A percentile compares a stretch with the other conserved stretches of the same genome.
phyloP scores from a whole-genome alignment of 495 filamentous ascomycete species.

The Friedmanniomyces simplex region DNA sequence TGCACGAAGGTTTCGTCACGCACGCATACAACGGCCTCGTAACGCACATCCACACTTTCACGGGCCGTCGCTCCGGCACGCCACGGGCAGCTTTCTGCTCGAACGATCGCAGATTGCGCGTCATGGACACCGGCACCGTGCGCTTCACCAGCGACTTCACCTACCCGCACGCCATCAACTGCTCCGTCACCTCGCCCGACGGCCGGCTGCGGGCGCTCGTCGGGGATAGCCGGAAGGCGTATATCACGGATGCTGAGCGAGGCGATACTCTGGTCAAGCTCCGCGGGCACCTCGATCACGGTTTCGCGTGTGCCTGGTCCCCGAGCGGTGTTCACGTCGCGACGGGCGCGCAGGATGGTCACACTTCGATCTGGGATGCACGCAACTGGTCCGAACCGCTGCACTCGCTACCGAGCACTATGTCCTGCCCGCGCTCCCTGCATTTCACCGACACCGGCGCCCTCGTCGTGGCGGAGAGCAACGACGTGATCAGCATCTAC shows the following conservation, averaged over 20 bases:
- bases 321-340: slow-evolving; percentile 81
- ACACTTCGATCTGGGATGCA: slow-evolving; percentile 77
- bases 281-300: slow-evolving; percentile 65
- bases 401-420: slow-evolving; percentile 56
- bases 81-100: slow-evolving; percentile 70
- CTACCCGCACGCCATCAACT: slow-evolving; percentile 65
- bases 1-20: slow-evolving; percentile 55
- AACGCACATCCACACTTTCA: slow-evolving; percentile 70
- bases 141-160: slow-evolving; percentile 53
- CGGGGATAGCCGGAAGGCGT: slow-evolving; percentile 48
- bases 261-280: slow-evolving; percentile 49
- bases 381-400: slow-evolving; percentile 58
- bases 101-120: slow-evolving; percentile 68
- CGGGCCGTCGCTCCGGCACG: slow-evolving; percentile 40
- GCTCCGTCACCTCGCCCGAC: slow-evolving; percentile 70
- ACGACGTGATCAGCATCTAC: slow-evolving; percentile 71
- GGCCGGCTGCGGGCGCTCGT: slow-evolving; percentile 71
- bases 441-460: slow-evolving; percentile 71
- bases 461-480: slow-evolving; percentile 70
- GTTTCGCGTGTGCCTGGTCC: slow-evolving; percentile 87
- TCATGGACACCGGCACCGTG: slow-evolving; percentile 62
- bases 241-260: slow-evolving; percentile 54
- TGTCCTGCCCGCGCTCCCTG: slow-evolving; percentile 67
- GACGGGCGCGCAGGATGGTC: slow-evolving; percentile 82
- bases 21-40: slow-evolving; percentile 64